Evolutionary conservation across 768 basidiomycete species (phyloP), one percentile per base, ranked within the genome.

Genomic region (Calocybe gangraenosa): DNA sequence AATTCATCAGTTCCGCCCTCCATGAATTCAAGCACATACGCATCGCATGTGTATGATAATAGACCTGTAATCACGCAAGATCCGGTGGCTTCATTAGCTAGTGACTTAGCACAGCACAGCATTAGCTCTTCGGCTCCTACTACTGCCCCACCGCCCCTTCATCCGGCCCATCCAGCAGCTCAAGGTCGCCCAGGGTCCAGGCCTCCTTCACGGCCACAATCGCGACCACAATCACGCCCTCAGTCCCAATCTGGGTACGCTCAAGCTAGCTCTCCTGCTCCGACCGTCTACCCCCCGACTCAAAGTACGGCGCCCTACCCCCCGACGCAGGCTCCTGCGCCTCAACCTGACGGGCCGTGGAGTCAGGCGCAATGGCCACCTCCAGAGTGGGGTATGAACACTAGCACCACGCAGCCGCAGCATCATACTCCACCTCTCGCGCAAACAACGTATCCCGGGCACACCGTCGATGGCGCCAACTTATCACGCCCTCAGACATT

Each of bases 81-180:
- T 49, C 51, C 64, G 25, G 53, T 69, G 18, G 37, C 59, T 42
- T 52, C 62, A 14, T 59, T 74, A 14, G 51, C 64, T 3, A 62
- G 69, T 47, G 65, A 69, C 36, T 70, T 77, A 44, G 60, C 59
- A 32, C 59, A 63, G 30, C 63, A 70, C 19, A 60, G 50, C n/a
- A 56, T 75, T 17, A 65, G 68, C 18, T 36, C 61, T 10, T 34
- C 48, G n/a, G 38, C 28, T 19, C 37, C 28, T n/a, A 8, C 35
- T 40, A 38, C 51, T 28, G n/a, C 41, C 18, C 34, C 64, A 32
- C 68, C 70, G 10, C 67, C 69, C 15, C 37, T 64, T 11, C 69
- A 69, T 50, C 61, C 67, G 15, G 49, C 63, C 15, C 67, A 63
- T 42, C 62, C 61, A 20, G 56, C 52, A 42, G 55, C 33, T 8